A percentile compares a stretch with the other conserved stretches of the same genome.
Evolutionary conservation across 257 asterid species (phyloP).

Genomic region (Henckelia pumila): DNA sequence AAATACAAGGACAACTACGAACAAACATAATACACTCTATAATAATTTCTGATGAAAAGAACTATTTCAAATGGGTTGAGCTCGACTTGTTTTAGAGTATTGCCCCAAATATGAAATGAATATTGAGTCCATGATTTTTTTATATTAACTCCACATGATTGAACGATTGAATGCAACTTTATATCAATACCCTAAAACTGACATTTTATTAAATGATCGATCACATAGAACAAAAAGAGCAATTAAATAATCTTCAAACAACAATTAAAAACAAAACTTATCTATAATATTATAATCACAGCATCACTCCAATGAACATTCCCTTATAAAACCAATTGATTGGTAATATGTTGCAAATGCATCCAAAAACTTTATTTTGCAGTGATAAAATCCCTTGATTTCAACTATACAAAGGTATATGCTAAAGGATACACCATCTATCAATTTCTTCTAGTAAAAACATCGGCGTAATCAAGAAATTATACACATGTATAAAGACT

Average conservation of each 20-base stretch:
- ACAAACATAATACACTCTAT: no score
- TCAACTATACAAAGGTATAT: slow-evolving; percentile 35
- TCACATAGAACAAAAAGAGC: background rate
- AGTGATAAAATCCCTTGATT: slow-evolving; percentile 13
- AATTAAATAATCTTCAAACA: background rate
- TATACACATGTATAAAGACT: background rate
- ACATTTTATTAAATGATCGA: background rate
- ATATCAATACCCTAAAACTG: no score
- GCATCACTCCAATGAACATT: background rate
- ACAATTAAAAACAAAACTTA: slow-evolving; percentile 21
- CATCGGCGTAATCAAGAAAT: slow-evolving; percentile 1
- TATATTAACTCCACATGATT: no score
- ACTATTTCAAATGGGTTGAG: no score
- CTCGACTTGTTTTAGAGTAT: no score
- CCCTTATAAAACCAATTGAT: background rate
- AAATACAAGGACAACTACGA: background rate
- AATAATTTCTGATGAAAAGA: no score
- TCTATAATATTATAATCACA: background rate
- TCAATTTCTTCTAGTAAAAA: slow-evolving; percentile 29
- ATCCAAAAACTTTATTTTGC: background rate
- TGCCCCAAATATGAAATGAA: no score
- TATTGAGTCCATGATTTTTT: no score
- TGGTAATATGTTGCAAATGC: background rate
- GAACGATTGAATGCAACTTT: no score
- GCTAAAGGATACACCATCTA: slow-evolving; percentile 19